phyloP scores from a whole-genome alignment of 1,284 basidiomycete genomes.

The Ustilago loliicola region DNA sequence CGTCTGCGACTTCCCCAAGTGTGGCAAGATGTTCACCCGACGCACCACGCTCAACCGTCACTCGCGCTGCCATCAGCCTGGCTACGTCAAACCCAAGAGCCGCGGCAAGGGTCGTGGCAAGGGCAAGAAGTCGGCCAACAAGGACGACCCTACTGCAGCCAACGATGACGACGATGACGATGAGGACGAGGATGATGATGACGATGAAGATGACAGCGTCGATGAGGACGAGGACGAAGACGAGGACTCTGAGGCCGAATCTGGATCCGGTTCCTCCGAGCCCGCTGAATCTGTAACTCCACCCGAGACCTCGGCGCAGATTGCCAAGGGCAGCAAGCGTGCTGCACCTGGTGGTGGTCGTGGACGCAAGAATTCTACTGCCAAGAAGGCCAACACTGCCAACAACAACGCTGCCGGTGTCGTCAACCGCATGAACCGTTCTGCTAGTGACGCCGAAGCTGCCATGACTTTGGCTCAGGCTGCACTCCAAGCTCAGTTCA shows the following conservation, averaged over 20 bases:
- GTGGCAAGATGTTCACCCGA: slow-evolving; percentile 69
- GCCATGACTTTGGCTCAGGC: slow-evolving; percentile 62
- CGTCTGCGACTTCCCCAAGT: slow-evolving; percentile 67
- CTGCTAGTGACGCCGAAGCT: slow-evolving; percentile 60
- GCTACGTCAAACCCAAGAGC: slow-evolving; percentile 60
- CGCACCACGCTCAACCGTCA: slow-evolving; percentile 70
- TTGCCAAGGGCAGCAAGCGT: slow-evolving; percentile 44
- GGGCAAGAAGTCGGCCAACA: slow-evolving; percentile 49
- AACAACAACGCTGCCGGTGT: slow-evolving; percentile 46
- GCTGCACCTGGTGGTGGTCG: slow-evolving; percentile 34
- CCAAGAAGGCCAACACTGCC: slow-evolving; percentile 52
- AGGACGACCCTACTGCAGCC: slow-evolving; percentile 22
- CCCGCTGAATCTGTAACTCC: slow-evolving; percentile 37
- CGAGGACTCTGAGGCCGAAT: slow-evolving; percentile 33
- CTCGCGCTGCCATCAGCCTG: slow-evolving; percentile 63
- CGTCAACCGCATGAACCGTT: slow-evolving; percentile 52
- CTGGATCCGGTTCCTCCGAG: slow-evolving; percentile 44
- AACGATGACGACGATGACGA: slow-evolving; percentile 48
- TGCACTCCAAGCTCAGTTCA: slow-evolving; percentile 56
- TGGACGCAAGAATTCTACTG: slow-evolving; percentile 43
- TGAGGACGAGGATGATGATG: slow-evolving; percentile 56
- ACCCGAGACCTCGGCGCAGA: slow-evolving; percentile 42
- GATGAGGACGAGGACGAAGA: slow-evolving; percentile 41
- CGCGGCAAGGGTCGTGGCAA: slow-evolving; percentile 53
- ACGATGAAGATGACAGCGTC: slow-evolving; percentile 52